Evolutionary conservation across 1,284 basidiomycete species (phyloP).

Genomic region (Cutaneotrichosporon cavernicola): DNA sequence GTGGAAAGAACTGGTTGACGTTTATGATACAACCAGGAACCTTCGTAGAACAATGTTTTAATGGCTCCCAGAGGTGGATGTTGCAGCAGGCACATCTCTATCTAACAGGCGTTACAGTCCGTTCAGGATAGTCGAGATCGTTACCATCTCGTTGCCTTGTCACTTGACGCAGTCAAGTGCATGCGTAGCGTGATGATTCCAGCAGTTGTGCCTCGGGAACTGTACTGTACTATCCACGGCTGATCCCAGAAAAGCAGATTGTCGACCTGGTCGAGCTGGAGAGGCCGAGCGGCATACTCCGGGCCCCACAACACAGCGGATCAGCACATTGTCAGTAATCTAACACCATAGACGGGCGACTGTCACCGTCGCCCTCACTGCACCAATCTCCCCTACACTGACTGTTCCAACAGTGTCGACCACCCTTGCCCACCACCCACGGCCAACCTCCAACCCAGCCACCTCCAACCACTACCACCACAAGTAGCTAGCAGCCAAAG

Average conservation of each 20-base stretch:
- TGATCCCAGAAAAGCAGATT: background rate
- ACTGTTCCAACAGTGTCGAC: background rate
- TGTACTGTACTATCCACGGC: background rate
- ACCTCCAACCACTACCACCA: constrained; percentile 4
- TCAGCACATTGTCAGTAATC: background rate
- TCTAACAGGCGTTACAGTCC: too few species aligned
- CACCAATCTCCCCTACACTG: background rate
- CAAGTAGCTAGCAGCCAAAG: constrained; percentile 8
- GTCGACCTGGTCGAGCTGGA: too few species aligned
- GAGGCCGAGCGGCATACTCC: too few species aligned
- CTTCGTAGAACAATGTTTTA: too few species aligned
- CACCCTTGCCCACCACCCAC: background rate
- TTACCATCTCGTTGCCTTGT: background rate
- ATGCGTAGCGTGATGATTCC: background rate
- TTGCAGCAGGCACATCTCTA: too few species aligned
- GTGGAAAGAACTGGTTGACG: too few species aligned
- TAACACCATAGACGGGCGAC: background rate
- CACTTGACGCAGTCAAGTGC: background rate
- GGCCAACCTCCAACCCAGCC: constrained; percentile 2
- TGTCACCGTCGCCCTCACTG: background rate
- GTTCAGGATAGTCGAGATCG: background rate
- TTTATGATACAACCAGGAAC: too few species aligned
- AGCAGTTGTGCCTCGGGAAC: background rate
- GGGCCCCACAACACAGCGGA: background rate
- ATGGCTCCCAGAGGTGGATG: too few species aligned